phyloP scores from a whole-genome alignment of 306 rosid genomes.

The Fragaria vesca region DNA sequence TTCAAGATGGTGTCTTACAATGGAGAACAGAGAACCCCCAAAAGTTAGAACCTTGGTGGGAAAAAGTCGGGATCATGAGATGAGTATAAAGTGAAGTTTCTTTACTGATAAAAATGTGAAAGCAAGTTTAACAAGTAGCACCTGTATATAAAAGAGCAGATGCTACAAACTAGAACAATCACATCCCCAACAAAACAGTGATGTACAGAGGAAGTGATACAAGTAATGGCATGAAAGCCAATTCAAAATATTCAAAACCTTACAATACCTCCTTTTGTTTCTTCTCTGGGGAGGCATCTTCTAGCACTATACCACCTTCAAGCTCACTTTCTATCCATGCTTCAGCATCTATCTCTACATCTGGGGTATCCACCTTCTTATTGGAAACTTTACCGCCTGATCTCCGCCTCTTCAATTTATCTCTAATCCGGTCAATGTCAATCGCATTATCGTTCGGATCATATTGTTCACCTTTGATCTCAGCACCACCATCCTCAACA shows the following conservation, averaged over 20 bases:
- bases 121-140: neutral
- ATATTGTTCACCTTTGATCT: conserved; percentile 19
- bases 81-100: neutral
- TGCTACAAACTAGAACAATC: neutral
- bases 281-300: conserved; percentile 18
- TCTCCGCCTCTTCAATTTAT: conserved; percentile 37
- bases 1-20: neutral
- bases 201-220: conserved; percentile 19
- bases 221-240: conserved; percentile 14
- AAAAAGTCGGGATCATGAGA: neutral
- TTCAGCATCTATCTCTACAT: conserved; percentile 34
- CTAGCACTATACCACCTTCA: conserved; percentile 42
- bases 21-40: neutral
- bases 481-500: conserved; percentile 30
- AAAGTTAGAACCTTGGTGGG: neutral
- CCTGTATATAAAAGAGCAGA: neutral
- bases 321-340: conserved; percentile 54
- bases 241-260: conserved; percentile 3
- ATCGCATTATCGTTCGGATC: conserved; percentile 23
- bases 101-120: neutral
- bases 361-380: conserved; percentile 8
- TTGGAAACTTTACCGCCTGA: conserved; percentile 12
- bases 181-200: neutral
- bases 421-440: conserved; percentile 37
- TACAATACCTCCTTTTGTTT: conserved; percentile 26